Evolutionary conservation across 2,329 filamentous ascomycete genomes (phyloP).

Genomic region (Diaporthe capsici): DNA sequence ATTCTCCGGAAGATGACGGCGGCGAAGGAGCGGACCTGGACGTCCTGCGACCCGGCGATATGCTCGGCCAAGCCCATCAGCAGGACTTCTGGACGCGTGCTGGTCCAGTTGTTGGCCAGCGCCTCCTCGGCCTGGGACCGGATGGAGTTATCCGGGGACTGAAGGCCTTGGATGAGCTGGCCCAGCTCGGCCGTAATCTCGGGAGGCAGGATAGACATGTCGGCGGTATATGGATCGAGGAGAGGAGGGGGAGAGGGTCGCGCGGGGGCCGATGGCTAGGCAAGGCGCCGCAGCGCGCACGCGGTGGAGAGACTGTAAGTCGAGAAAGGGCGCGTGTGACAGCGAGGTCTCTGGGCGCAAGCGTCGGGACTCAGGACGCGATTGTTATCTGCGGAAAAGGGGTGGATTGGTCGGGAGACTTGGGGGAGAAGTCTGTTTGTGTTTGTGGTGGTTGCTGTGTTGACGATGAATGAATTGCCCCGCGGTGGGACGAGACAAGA

Average conservation of each 20-base stretch:
- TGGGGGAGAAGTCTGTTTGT: neutral
- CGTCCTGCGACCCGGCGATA: constrained; percentile 82
- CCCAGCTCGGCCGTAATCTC: constrained; percentile 88
- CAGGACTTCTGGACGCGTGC: constrained; percentile 84
- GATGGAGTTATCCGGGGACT: constrained; percentile 89
- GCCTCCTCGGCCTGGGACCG: constrained; percentile 91
- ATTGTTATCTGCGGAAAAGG: neutral
- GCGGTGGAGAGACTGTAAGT: constrained; percentile 19
- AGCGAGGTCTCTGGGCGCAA: constrained; percentile 23
- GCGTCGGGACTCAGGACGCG: constrained; percentile 14
- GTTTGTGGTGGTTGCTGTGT: constrained; percentile 27
- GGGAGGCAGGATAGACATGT: constrained; percentile 87
- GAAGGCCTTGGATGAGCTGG: constrained; percentile 89
- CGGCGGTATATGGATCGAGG: constrained; percentile 39
- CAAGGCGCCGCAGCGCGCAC: constrained; percentile 42
- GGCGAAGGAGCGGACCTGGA: constrained; percentile 89
- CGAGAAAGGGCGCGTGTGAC: constrained; percentile 32
- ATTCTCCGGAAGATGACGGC: constrained; percentile 96
- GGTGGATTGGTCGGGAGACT: neutral
- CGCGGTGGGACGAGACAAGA: constrained; percentile 32
- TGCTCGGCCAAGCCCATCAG: constrained; percentile 96
- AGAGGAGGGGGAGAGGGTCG: constrained; percentile 30
- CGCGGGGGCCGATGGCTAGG: constrained; percentile 36
- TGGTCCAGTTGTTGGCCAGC: constrained; percentile 91
- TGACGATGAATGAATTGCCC: constrained; percentile 30